phyloP scores from a whole-genome alignment of 2,329 filamentous ascomycete genomes.

The Helotiales sp. region DNA sequence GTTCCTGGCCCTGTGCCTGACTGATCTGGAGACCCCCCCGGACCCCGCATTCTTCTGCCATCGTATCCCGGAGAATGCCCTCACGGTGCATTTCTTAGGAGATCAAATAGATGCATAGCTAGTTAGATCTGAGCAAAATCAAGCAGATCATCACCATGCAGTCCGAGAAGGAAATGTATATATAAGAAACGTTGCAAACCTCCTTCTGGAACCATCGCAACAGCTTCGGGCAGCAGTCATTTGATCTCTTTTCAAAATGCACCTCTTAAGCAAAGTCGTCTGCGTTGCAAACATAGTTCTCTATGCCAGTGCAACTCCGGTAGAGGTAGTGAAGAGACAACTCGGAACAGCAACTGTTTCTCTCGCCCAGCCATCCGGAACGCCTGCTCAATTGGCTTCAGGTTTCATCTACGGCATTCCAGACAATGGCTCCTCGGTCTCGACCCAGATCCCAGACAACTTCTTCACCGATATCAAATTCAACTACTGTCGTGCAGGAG shows the following conservation, averaged over 20 bases:
- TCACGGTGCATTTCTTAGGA: background rate
- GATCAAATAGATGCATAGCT: background rate
- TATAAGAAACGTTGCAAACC: background rate
- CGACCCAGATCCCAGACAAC: constrained; percentile 46
- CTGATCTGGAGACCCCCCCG: background rate
- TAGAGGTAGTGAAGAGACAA: constrained; percentile 4
- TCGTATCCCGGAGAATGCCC: background rate
- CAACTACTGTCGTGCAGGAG: constrained; percentile 48
- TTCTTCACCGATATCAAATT: constrained; percentile 49
- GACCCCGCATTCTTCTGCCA: background rate
- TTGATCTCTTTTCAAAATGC: background rate
- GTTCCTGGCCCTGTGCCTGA: background rate
- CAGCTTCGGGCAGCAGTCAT: background rate
- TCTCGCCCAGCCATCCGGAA: constrained; percentile 16
- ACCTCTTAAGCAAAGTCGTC: background rate
- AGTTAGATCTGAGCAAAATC: background rate
- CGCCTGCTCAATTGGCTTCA: constrained; percentile 45
- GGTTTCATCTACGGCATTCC: constrained; percentile 51
- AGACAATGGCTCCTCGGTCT: constrained; percentile 37
- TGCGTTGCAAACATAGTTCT: background rate
- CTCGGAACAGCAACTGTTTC: constrained; percentile 1
- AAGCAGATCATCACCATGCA: background rate
- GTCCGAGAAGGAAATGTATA: background rate
- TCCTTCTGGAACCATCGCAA: no score
- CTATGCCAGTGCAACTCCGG: background rate